A percentile compares a stretch with the other conserved stretches of the same genome.
These are phyloP conservation scores for Lodderomyces margitis DNA, from an alignment of 1,139 yeast genomes.

Conservation along the genomic window DNA sequence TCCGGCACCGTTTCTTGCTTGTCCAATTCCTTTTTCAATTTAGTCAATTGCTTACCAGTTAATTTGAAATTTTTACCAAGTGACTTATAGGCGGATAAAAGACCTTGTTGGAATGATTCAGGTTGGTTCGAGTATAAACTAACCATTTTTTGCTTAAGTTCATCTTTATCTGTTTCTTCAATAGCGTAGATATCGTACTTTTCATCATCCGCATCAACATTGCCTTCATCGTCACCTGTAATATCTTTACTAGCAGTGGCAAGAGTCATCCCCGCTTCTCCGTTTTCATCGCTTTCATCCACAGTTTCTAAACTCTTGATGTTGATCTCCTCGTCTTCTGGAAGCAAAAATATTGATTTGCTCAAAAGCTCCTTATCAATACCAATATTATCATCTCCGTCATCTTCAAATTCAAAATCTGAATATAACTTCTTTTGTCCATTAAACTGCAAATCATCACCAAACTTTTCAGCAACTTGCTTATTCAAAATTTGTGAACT, in stretches of 20 bases:
- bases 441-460: conserved; percentile 14
- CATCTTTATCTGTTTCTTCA: conserved; percentile 26
- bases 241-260: not conserved
- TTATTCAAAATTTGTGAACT: conserved; percentile 16
- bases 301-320: conserved; percentile 12
- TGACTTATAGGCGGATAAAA: conserved; percentile 68
- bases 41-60: conserved; percentile 63
- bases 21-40: conserved; percentile 59
- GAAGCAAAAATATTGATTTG: conserved; percentile 18
- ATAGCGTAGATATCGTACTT: conserved; percentile 18
- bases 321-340: conserved; percentile 4
- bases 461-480: conserved; percentile 11
- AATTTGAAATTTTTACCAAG: conserved; percentile 65
- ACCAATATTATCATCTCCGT: conserved; percentile 19
- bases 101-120: conserved; percentile 62
- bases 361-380: conserved; percentile 14
- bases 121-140: conserved; percentile 91
- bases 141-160: conserved; percentile 48
- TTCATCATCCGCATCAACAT: conserved; percentile 29
- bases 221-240: conserved; percentile 21
- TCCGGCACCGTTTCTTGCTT: conserved; percentile 65
- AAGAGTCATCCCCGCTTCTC: not conserved
- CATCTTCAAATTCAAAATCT: conserved; percentile 24
- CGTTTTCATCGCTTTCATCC: conserved; percentile 24
- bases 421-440: conserved; percentile 28